Base-by-base conservation (phyloP, 352 stramenopile species). In the Achlya hypogyna region DNA sequence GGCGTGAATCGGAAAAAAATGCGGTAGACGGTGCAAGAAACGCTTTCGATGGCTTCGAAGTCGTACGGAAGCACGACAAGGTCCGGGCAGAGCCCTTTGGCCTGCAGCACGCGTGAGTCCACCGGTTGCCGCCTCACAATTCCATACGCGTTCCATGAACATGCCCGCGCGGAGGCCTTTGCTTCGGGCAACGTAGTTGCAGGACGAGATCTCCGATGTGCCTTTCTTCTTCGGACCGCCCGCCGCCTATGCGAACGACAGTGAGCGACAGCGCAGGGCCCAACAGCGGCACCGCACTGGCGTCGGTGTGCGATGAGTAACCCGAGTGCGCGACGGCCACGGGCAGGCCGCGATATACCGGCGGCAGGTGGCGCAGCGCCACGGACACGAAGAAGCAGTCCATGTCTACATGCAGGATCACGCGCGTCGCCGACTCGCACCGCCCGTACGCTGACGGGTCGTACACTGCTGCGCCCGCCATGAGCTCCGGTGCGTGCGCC, bases 331-430 rank as follows among this genome's bases (percentile, higher is more conserved):
- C 93, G 20, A 98, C 90, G 14, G 90, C 93, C 5, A 98, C 87
- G 0, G 96, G 91, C 9, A 90, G 74, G 9, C 79, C 72, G 32
- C 82, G 58, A 32, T 84, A 74, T 34, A 92, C 77, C 0, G 54
- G 31, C 0, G 92, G 88, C 56, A 81, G 87, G 10, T 89, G 90
- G 29, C 83, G 71, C 23, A 98, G 74, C 14, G 84, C 89, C 8
- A 99, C 95, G 10, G 87, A 78, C 2, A 95, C 95, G 72, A 99
- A 99, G 77, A 98, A 99, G 63, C 89, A 98, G 74, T 99, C 96
- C 95, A 99, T 98, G 73, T 99, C 96, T 0, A 98, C 85, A 59
- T 98, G 95, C 53, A 98, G 74, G 43, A 99, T 92, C 43, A 96
- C 92, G 0, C 91, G 84, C 20, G 88, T 63, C 23, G 31, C 74